These are phyloP conservation scores for Vitis hybrid DNA, from an alignment of 177 flowering plant genomes.

Conservation along the genomic window DNA sequence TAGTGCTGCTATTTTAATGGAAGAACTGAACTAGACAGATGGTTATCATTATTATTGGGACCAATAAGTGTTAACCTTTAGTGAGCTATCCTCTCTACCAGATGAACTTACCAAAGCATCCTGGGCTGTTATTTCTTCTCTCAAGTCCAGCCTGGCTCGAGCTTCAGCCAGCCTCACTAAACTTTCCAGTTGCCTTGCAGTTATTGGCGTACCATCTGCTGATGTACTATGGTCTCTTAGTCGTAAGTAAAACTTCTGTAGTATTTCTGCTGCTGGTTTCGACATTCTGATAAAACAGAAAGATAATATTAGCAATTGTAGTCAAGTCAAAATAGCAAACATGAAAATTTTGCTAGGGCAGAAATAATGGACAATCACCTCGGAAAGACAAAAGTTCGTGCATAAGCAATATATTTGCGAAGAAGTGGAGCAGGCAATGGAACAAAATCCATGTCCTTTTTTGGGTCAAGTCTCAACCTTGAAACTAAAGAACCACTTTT, in stretches of 20 bases:
- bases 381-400: slow-evolving; percentile 80
- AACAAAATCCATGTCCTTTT: slow-evolving; percentile 64
- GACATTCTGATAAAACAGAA: slow-evolving; percentile 64
- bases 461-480: slow-evolving; percentile 74
- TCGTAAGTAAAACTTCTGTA: slow-evolving; percentile 81
- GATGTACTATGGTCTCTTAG: slow-evolving; percentile 82
- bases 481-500: slow-evolving; percentile 67
- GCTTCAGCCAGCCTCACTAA: slow-evolving; percentile 95
- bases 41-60: too few relatives aligned
- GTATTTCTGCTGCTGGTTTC: slow-evolving; percentile 85
- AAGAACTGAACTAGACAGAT: too few relatives aligned
- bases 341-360: slow-evolving; percentile 5
- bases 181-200: slow-evolving; percentile 98
- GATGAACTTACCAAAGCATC: slow-evolving; percentile 80
- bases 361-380: slow-evolving; percentile 45
- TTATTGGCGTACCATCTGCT: slow-evolving; percentile 95
- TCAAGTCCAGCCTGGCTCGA: slow-evolving; percentile 87
- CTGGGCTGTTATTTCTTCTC: slow-evolving; percentile 90
- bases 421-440: slow-evolving; percentile 88
- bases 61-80: too few relatives aligned
- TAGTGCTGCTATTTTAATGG: too few relatives aligned
- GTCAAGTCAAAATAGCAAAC: background rate
- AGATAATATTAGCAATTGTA: background rate
- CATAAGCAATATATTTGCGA: slow-evolving; percentile 95
- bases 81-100: too few relatives aligned